Evolutionary conservation across 805 yeast species (phyloP), one percentile per base, ranked within the genome.

Genomic region (Yarrowia keelungensis): DNA sequence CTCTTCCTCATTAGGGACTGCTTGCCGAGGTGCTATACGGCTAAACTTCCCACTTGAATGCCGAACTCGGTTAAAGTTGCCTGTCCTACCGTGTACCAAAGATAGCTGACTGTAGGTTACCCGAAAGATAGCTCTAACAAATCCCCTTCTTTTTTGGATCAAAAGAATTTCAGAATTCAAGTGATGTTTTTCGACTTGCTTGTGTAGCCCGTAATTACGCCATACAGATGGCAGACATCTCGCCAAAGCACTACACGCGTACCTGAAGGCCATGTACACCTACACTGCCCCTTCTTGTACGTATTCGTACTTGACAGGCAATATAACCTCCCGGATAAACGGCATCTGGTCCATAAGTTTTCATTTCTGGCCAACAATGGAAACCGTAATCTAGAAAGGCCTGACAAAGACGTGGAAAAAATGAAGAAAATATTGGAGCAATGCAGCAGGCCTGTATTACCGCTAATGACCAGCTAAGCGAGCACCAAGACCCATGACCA

Each of bases 21-120:
- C 16, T 47, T 38, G 58, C 42, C 58, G 58, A 53, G 41, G 2
- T 2, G 15, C 58, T 19, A 19, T 19, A 19, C 58, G 58, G 58
- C 32, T 53, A 53, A 38, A 16, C 32, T 38, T 53, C 58, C 54
- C 19, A 35, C 19, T 36, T 7, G 32, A 38, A 53, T 16, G 43
- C 58, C 58, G 43, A 11, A n/a, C 43, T 53, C 58, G 58, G 43
- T 16, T 53, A 53, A 53, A 53, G 32, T 14, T 53, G 58, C 58
- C 56, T 3, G 2, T 2, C 0, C 7, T 26, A 26, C 32, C 7
- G 32, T 5, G 32, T 26, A 26, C 32, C 32, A 26, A 26, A 26
- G 32, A 26, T 3, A 26, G 32, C 32, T 26, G 32, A 26, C 32
- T 26, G 7, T 5, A 26, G 7, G 32, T 5, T 26, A 26, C 32